A percentile compares a stretch with the other conserved stretches of the same genome.
These are phyloP conservation scores for Botrytis squamosa DNA, from an alignment of 2,329 filamentous ascomycete genomes.

Conservation along the genomic window DNA sequence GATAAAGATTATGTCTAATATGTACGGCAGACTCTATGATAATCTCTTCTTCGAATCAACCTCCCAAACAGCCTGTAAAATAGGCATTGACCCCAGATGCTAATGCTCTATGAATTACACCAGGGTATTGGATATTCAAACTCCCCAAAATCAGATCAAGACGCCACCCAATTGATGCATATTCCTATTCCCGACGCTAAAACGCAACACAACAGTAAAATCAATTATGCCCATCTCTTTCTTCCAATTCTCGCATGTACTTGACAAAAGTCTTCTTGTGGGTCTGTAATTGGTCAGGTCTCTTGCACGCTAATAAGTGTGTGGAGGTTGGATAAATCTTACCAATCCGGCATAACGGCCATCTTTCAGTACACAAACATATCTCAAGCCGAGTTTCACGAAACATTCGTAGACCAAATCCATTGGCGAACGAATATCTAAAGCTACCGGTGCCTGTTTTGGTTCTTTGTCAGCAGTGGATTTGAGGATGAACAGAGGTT, in stretches of 20 bases:
- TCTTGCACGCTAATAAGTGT: constrained; percentile 3
- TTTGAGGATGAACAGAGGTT: constrained; percentile 6
- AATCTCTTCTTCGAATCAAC: not conserved
- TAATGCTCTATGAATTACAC: constrained; percentile 21
- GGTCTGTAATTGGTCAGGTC: constrained; percentile 48
- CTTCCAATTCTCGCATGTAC: constrained; percentile 82
- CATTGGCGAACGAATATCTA: constrained; percentile 88
- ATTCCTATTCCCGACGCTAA: constrained; percentile 10
- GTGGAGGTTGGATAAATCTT: constrained; percentile 29
- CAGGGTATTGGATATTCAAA: constrained; percentile 22
- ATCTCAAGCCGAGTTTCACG: constrained; percentile 86
- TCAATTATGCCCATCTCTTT: constrained; percentile 40
- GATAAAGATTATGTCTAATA: constrained; percentile 48
- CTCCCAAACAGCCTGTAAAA: not conserved
- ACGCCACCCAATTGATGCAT: constrained; percentile 21
- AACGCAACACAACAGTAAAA: constrained; percentile 10
- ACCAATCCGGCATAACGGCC: constrained; percentile 88
- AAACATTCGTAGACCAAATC: constrained; percentile 97
- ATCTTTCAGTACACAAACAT: constrained; percentile 83
- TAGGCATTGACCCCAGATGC: constrained; percentile 8
- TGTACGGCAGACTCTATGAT: constrained; percentile 17
- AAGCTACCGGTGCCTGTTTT: constrained; percentile 70
- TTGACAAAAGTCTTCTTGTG: constrained; percentile 98
- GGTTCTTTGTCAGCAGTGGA: constrained; percentile 7
- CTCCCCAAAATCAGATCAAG: constrained; percentile 21